Percentiles rank a stretch among this genome's conserved stretches.
Conservation (phyloP, 148 eudicot species). For the Agrostemma githago region DNA sequence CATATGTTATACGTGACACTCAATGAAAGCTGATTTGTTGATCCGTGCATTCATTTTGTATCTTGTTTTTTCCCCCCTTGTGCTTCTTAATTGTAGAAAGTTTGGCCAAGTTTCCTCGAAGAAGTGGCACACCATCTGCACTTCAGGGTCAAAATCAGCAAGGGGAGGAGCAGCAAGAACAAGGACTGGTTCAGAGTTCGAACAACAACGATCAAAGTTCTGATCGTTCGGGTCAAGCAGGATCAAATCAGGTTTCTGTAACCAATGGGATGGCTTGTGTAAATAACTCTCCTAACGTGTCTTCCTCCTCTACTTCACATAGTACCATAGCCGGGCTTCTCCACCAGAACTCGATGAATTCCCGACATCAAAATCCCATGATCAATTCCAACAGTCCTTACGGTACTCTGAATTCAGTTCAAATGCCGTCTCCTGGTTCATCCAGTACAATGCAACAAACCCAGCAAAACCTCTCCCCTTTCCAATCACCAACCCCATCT, state of each 20-base stretch:
- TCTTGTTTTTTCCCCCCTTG: not conserved
- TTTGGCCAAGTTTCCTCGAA: slow-evolving; percentile 85
- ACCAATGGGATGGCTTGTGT: slow-evolving; percentile 51
- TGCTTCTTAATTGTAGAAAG: slow-evolving; percentile 50
- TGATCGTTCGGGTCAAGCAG: slow-evolving; percentile 42
- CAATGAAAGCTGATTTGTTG: not conserved
- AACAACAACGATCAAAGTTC: slow-evolving; percentile 45
- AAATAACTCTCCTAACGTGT: slow-evolving; percentile 46
- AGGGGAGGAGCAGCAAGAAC: slow-evolving; percentile 40
- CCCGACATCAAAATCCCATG: slow-evolving; percentile 62
- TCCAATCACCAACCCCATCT: slow-evolving; percentile 54
- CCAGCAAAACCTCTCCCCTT: slow-evolving; percentile 53
- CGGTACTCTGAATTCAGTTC: slow-evolving; percentile 52
- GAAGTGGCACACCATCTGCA: slow-evolving; percentile 48
- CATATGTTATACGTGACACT: no score
- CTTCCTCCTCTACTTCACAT: slow-evolving; percentile 44
- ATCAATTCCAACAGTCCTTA: slow-evolving; percentile 45
- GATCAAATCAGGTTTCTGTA: slow-evolving; percentile 42
- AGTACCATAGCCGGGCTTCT: slow-evolving; percentile 59
- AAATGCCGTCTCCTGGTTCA: slow-evolving; percentile 63
- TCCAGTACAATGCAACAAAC: slow-evolving; percentile 45
- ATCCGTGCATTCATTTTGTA: not conserved
- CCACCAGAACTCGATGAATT: slow-evolving; percentile 74
- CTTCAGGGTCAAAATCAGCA: slow-evolving; percentile 50
- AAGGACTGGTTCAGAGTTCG: slow-evolving; percentile 39